Base-by-base conservation (phyloP, 169 alveolate species). In the Theileria parva region DNA sequence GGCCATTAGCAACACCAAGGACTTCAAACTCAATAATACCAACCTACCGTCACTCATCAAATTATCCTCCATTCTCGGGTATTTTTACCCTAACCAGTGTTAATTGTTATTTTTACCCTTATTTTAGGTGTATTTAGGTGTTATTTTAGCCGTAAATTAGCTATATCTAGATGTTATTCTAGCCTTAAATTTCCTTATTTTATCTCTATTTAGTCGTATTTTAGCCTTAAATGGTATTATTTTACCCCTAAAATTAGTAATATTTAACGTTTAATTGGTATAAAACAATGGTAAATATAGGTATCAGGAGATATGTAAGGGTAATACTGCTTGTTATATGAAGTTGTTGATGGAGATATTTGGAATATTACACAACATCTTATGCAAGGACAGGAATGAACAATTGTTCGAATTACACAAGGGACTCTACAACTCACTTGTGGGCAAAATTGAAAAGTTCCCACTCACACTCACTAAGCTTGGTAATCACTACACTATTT, bases 1-100 rank as follows among this genome's bases (percentile, higher is more conserved):
- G 3, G 73, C 50, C 15, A 50, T 70, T 13, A 79, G 67, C 9
- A 27, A 30, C 39, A 66, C n/a, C 11, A 74, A 79, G 17, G 48
- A 81, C 13, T 72, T 73, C 53, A 79, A 74, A 34, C 63, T 64
- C 21, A 68, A 74, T 67, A 68, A 72, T 61, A 48, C 28, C 23
- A 59, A 74, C 21, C 59, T 74, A 23, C 74, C 68, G 0, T n/a
- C 39, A 74, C 53, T 80, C 8, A 39, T 80, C 27, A 73, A 80
- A 71, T 59, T 80, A 19, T 80, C 30, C 11, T 65, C 88, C 13
- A 37, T 80, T 17, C 77, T 80, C 21, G 83, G 85, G 74, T 66
- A 64, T n/a, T 66, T 8, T 32, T 32, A 32, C 37, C 37, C 37
- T n/a, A n/a, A n/a, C n/a, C n/a, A n/a, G n/a, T n/a, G n/a, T n/a